Base-by-base conservation (phyloP, 2,329 filamentous ascomycete genomes). In the Achaetomium macrosporum region DNA sequence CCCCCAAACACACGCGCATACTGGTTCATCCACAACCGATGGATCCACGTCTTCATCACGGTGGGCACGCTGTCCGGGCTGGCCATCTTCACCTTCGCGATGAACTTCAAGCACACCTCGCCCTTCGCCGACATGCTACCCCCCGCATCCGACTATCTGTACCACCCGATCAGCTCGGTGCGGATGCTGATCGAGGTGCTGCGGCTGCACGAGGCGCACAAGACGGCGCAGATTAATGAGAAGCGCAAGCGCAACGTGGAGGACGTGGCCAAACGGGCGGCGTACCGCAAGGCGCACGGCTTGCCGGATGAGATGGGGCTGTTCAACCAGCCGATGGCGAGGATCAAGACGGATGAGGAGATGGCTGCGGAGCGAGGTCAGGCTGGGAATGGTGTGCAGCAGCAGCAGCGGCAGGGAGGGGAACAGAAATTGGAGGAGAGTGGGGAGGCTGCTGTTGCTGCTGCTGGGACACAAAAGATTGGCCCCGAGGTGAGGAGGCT, bases 221-320 rank as follows among this genome's bases (percentile, higher is more conserved):
- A 81, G 59, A 85, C 83, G 30, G 75, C 79, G 58, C 73, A 83
- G 65, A 86, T 87, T 29, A 76, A 79, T 48, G 88, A 91, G 69
- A 83, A 83, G 72, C 81, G 91, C 51, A 81, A 82, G 64, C 79
- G 79, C 65, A 84, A 83, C 60, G 77, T 90, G 51, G 90, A 96
- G 61, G 93, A 99, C 72, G 85, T 93, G 29, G 81, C 85, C 68
- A 96, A 96, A 81, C 80, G 92, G 63, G 81, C 81, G 56, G 84
- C 88, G 69, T 99, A 90, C 71, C 83, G 91, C 64, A 85, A 89
- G 70, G 89, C 87, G 56, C 90, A 96, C 74, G 90, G 90, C 10
- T 69, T 95, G 64, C 85, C 90, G 68, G 74, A 79, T 61, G 76
- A 78, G 63, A 73, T 79, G 47, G 76, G 76, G 8, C 40, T 63